phyloP scores from a whole-genome alignment of 208 protist genomes.

The Crithidia mellificae region DNA sequence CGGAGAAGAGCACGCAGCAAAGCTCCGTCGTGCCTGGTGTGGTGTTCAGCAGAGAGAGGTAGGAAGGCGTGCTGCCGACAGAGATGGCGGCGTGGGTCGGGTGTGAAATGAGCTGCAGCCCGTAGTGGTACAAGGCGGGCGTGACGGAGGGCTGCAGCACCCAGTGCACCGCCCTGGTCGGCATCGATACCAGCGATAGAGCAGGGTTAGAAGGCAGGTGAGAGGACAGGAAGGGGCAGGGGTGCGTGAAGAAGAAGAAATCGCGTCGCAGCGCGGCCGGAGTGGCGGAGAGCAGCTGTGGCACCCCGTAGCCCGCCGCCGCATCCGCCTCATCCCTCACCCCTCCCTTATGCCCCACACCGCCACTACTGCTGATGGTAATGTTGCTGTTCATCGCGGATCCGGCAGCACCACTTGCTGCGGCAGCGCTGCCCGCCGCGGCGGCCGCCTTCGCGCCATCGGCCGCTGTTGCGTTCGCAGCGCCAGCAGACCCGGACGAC shows the following conservation, averaged over 20 bases:
- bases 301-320: constrained; percentile 5
- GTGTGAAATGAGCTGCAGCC: constrained; percentile 55
- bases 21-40: constrained; percentile 69
- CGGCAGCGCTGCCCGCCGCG: neutral
- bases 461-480: constrained; percentile 10
- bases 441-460: neutral
- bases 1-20: constrained; percentile 70
- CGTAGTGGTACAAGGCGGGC: constrained; percentile 66
- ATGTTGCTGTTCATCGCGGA: neutral
- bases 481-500: neutral
- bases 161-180: constrained; percentile 55
- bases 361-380: too few relatives aligned
- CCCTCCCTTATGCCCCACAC: neutral
- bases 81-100: constrained; percentile 46
- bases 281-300: constrained; percentile 7
- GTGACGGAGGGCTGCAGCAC: constrained; percentile 54
- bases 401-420: neutral
- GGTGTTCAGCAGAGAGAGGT: constrained; percentile 62
- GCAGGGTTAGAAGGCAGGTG: constrained; percentile 50
- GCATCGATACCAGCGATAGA: constrained; percentile 44
- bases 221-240: constrained; percentile 54
- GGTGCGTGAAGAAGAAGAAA: constrained; percentile 82
- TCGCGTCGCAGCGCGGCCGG: constrained; percentile 37
- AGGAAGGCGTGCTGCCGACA: constrained; percentile 58
- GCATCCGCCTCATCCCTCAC: neutral